Evolutionary conservation across 805 yeast genomes (phyloP).

Genomic region (Priceomyces haplophilus): DNA sequence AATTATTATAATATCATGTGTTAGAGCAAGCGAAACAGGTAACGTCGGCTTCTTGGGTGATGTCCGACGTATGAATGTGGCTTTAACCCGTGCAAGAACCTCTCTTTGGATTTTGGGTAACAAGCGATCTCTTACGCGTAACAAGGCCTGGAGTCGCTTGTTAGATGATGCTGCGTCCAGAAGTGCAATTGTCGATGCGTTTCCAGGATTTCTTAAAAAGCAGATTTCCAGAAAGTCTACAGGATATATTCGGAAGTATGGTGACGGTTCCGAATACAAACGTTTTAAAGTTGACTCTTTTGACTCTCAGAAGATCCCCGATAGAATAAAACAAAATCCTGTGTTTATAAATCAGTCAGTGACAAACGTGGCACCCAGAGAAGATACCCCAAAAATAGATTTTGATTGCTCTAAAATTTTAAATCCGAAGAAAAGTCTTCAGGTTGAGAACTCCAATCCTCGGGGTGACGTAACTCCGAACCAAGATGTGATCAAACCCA

Average conservation of each 20-base stretch:
- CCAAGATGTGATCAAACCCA: too few species aligned
- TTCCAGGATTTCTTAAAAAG: constrained; percentile 32
- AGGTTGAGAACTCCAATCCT: too few species aligned
- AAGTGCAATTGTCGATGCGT: constrained; percentile 27
- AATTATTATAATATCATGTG: constrained; percentile 90
- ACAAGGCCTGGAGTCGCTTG: constrained; percentile 71
- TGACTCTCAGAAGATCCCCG: too few species aligned
- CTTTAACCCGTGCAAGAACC: constrained; percentile 87
- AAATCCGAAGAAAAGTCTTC: too few species aligned
- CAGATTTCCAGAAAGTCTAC: neutral
- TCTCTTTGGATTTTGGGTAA: constrained; percentile 93
- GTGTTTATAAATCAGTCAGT: too few species aligned
- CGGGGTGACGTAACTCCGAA: too few species aligned
- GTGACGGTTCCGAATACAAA: neutral
- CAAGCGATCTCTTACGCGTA: constrained; percentile 56
- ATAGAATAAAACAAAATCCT: too few species aligned
- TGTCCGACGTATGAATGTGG: constrained; percentile 94
- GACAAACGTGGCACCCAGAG: too few species aligned
- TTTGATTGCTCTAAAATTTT: too few species aligned
- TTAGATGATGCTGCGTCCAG: constrained; percentile 63
- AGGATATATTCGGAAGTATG: neutral
- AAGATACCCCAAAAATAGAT: too few species aligned
- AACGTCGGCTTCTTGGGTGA: constrained; percentile 88
- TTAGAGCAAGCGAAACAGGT: constrained; percentile 70
- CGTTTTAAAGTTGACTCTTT: too few species aligned